Conservation (phyloP, 768 basidiomycete genomes). For the Auricularia sp. region DNA sequence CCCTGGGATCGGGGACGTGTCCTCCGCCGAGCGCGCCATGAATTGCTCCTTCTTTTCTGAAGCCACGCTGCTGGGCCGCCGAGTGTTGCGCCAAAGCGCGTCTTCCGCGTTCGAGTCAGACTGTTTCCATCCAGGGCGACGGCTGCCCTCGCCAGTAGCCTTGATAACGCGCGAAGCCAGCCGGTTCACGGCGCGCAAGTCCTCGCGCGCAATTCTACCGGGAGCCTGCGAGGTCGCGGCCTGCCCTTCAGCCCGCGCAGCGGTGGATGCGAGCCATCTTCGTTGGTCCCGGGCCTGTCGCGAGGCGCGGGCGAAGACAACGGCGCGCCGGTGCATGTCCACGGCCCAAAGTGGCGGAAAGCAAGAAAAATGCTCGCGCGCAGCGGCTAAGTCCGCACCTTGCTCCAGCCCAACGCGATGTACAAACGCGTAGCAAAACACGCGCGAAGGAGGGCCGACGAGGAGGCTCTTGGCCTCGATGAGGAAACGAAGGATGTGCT, state of each 20-base stretch:
- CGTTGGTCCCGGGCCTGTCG: not conserved
- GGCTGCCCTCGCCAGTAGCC: not conserved
- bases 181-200: not conserved
- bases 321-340: not conserved
- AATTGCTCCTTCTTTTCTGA: conserved; percentile 9
- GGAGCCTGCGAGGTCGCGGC: not conserved
- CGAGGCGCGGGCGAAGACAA: not conserved
- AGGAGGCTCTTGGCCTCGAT: conserved; percentile 54
- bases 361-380: not conserved
- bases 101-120: not conserved
- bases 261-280: not conserved
- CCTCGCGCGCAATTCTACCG: not conserved
- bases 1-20: not conserved
- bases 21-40: not conserved
- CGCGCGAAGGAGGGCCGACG: conserved; percentile 46
- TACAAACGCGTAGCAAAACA: conserved; percentile 73
- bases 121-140: not conserved
- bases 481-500: conserved; percentile 53
- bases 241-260: not conserved
- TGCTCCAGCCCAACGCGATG: conserved; percentile 30
- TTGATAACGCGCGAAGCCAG: not conserved
- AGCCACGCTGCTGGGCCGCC: not conserved
- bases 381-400: conserved; percentile 1
- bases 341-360: not conserved
- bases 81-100: not conserved